Evolutionary conservation across 768 basidiomycete species (phyloP).

Genomic region (Tephrocybe sp.): DNA sequence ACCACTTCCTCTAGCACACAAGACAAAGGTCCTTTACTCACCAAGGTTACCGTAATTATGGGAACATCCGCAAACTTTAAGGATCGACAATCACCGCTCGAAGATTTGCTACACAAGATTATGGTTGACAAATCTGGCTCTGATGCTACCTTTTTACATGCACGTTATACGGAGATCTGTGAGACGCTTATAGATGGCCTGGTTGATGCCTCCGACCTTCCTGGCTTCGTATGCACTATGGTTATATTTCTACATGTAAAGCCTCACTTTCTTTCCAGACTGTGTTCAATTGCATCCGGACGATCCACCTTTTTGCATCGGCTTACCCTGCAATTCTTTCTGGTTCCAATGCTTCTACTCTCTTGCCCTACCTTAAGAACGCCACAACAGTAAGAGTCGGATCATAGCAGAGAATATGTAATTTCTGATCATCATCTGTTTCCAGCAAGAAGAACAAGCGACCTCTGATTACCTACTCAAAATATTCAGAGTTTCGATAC

Average conservation of each 20-base stretch:
- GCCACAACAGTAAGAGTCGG: constrained; percentile 58
- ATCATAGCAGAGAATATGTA: not conserved
- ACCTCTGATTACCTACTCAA: constrained; percentile 87
- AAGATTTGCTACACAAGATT: constrained; percentile 83
- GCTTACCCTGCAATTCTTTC: constrained; percentile 88
- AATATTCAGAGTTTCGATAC: constrained; percentile 83
- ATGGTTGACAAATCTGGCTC: constrained; percentile 68
- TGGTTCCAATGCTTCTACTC: constrained; percentile 75
- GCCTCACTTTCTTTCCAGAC: constrained; percentile 46
- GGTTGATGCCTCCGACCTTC: constrained; percentile 81
- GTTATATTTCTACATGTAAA: not conserved
- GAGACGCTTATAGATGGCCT: constrained; percentile 85
- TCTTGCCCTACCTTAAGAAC: constrained; percentile 90
- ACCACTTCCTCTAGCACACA: constrained; percentile 28
- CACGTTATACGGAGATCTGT: constrained; percentile 78
- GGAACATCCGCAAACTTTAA: constrained; percentile 79
- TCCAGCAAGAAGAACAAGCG: constrained; percentile 77
- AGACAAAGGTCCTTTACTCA: constrained; percentile 56
- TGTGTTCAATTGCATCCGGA: constrained; percentile 80
- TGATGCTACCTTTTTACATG: constrained; percentile 55
- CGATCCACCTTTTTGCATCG: constrained; percentile 78
- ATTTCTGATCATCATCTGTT: constrained; percentile 2
- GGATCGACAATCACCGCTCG: constrained; percentile 81
- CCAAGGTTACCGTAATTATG: constrained; percentile 83
- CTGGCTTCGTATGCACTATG: constrained; percentile 63